Percentiles rank a stretch among this genome's conserved stretches.
Conservation (phyloP, 805 yeast species). For the Middelhovenomyces tepae region DNA sequence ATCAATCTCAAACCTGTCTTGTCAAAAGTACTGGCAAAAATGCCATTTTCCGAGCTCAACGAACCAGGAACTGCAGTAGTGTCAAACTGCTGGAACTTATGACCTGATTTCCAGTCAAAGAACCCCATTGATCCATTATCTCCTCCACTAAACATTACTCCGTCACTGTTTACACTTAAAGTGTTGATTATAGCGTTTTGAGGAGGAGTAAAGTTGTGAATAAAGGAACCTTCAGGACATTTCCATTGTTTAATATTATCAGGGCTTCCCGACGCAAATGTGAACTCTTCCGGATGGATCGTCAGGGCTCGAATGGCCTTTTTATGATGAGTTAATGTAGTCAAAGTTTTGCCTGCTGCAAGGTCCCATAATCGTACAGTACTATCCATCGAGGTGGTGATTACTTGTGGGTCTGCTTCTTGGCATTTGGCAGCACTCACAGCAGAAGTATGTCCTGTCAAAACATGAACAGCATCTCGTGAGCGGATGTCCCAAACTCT, state of each 20-base stretch:
- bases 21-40: constrained; percentile 68
- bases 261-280: constrained; percentile 74
- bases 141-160: constrained; percentile 68
- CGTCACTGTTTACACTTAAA: constrained; percentile 52
- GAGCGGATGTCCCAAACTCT: constrained; percentile 93
- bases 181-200: constrained; percentile 57
- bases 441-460: constrained; percentile 75
- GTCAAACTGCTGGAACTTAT: constrained; percentile 43
- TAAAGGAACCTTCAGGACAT: constrained; percentile 65
- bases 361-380: constrained; percentile 89
- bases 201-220: constrained; percentile 45
- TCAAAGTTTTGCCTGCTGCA: constrained; percentile 61
- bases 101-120: constrained; percentile 70
- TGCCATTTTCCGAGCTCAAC: constrained; percentile 53
- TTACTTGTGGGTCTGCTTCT: constrained; percentile 73
- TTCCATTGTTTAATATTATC: constrained; percentile 80
- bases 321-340: constrained; percentile 76
- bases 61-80: constrained; percentile 66
- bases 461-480: constrained; percentile 59
- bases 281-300: constrained; percentile 57
- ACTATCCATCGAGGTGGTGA: constrained; percentile 75
- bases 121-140: constrained; percentile 74
- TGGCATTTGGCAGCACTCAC: constrained; percentile 62
- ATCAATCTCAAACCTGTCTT: constrained; percentile 69
- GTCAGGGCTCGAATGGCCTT: constrained; percentile 70